Evolutionary conservation across 805 yeast species (phyloP).

Genomic region (Torulaspora quercuum): DNA sequence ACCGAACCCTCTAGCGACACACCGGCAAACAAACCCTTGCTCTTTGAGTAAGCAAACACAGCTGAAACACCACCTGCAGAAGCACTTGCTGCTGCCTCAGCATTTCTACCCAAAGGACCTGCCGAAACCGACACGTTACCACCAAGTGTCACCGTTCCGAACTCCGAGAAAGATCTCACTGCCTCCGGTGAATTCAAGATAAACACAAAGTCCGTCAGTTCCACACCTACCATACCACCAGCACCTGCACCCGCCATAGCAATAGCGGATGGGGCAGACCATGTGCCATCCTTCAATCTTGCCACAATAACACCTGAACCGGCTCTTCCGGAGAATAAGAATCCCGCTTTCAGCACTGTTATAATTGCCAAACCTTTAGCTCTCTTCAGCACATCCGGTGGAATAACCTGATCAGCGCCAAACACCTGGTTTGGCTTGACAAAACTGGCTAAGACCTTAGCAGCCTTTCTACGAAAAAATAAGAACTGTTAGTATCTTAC

Average conservation of each 20-base stretch:
- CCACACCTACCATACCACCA: conserved; percentile 97
- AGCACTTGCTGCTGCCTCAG: conserved; percentile 96
- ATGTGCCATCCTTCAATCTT: conserved; percentile 85
- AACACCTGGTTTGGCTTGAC: conserved; percentile 91
- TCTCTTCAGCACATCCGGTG: conserved; percentile 77
- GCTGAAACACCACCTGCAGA: conserved; percentile 85
- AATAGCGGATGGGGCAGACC: conserved; percentile 98
- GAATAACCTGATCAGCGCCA: conserved; percentile 85
- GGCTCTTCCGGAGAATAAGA: conserved; percentile 92
- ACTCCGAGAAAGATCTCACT: conserved; percentile 88
- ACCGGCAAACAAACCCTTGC: conserved; percentile 96
- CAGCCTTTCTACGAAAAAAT: conserved; percentile 65
- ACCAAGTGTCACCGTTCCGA: conserved; percentile 91
- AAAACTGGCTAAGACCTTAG: conserved; percentile 83
- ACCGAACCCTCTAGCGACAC: conserved; percentile 96
- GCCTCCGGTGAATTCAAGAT: conserved; percentile 84
- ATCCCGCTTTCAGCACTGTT: conserved; percentile 96
- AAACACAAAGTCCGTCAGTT: conserved; percentile 92
- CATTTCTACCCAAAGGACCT: conserved; percentile 95
- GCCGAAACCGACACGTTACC: conserved; percentile 95
- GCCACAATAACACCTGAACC: conserved; percentile 97
- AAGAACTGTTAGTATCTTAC: background rate
- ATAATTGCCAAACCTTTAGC: conserved; percentile 91
- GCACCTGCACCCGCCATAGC: conserved; percentile 98
- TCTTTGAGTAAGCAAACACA: conserved; percentile 87